Percentiles rank a stretch among this genome's conserved stretches.
Conservation (phyloP, 176 grass and related monocot genomes). For the Aegilops speltoides region DNA sequence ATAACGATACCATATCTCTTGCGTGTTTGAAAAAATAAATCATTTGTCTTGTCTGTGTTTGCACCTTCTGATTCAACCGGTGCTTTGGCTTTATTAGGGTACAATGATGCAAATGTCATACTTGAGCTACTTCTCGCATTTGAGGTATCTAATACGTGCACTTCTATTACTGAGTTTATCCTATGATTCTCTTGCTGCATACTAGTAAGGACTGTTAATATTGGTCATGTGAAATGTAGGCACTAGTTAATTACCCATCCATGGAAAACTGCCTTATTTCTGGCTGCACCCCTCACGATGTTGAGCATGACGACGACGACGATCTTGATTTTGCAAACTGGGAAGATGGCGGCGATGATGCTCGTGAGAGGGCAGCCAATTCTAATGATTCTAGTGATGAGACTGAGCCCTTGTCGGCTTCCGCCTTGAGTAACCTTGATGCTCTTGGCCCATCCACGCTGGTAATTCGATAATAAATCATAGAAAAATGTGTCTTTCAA, state of each 20-base stretch:
- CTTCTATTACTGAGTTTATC: constrained; percentile 7
- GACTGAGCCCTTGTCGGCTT: background rate
- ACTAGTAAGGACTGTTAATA: background rate
- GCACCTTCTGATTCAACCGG: background rate
- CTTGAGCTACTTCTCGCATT: constrained; percentile 60
- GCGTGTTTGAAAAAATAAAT: background rate
- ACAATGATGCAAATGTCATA: constrained; percentile 55
- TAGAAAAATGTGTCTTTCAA: background rate
- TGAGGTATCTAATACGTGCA: constrained; percentile 22
- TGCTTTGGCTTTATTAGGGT: constrained; percentile 47
- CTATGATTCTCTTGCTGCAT: background rate
- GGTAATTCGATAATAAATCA: background rate
- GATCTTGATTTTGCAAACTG: constrained; percentile 23
- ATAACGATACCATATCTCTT: too few relatives aligned
- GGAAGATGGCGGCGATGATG: constrained; percentile 28
- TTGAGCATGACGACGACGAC: constrained; percentile 14
- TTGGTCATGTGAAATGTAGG: constrained; percentile 41
- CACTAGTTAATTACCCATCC: constrained; percentile 34
- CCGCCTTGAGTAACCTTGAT: background rate
- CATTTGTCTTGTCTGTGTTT: background rate
- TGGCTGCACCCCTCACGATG: constrained; percentile 9
- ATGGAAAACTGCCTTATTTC: constrained; percentile 1
- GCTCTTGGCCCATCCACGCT: background rate
- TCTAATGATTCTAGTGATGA: background rate
- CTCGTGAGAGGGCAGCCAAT: background rate